Percentiles rank a stretch among this genome's conserved stretches.
phyloP scores from a whole-genome alignment of 768 basidiomycete species.

The Agaricus blazei region DNA sequence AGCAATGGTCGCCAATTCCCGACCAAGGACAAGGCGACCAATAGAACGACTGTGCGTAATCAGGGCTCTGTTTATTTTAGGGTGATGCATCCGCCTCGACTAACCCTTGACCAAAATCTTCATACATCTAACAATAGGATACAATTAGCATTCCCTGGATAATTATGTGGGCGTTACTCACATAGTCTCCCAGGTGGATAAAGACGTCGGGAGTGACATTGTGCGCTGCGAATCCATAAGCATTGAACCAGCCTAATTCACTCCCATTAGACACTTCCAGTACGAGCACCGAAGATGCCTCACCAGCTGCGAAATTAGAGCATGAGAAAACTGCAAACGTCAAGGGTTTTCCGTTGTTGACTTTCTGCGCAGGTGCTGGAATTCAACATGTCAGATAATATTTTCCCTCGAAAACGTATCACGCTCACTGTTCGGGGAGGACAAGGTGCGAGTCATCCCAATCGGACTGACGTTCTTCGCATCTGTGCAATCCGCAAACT shows the following conservation, averaged over 20 bases:
- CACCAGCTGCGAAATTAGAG: conserved; percentile 48
- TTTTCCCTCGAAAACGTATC: not conserved
- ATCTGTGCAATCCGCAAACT: conserved; percentile 51
- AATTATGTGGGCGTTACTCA: conserved; percentile 18
- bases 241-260: conserved; percentile 50
- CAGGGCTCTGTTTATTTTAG: not conserved
- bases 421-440: conserved; percentile 37
- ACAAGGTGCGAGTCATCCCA: conserved; percentile 47
- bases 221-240: conserved; percentile 51
- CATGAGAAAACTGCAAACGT: conserved; percentile 58
- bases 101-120: conserved; percentile 27
- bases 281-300: not conserved
- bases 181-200: conserved; percentile 57
- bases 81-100: not conserved
- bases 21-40: conserved; percentile 43
- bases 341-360: conserved; percentile 50
- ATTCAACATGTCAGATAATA: not conserved
- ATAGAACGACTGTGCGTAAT: conserved; percentile 32
- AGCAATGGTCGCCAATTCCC: conserved; percentile 50
- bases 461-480: conserved; percentile 36
- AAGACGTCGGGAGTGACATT: conserved; percentile 49
- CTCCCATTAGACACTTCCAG: not conserved
- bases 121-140: conserved; percentile 36
- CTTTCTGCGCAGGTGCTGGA: conserved; percentile 37
- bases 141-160: not conserved